These are phyloP conservation scores for Myriosclerotinia duriaeana DNA, from an alignment of 2,329 filamentous ascomycete genomes.

Conservation along the genomic window DNA sequence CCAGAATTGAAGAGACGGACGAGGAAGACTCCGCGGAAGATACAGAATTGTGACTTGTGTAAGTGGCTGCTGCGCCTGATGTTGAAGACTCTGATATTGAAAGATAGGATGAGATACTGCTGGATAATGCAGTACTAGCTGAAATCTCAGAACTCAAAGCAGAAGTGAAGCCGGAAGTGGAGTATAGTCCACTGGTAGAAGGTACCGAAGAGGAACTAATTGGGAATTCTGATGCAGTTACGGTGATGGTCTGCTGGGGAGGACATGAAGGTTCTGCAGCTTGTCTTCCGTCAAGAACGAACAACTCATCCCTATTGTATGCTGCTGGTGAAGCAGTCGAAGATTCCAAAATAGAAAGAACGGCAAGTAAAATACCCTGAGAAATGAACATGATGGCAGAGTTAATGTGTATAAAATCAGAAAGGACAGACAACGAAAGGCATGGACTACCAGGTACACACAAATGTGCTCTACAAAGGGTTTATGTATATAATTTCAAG, in stretches of 20 bases:
- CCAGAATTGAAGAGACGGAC: not conserved
- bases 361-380: not conserved
- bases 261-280: not conserved
- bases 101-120: not conserved
- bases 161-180: slow-evolving; percentile 9
- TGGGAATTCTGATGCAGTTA: slow-evolving; percentile 12
- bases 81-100: not conserved
- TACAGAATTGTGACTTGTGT: not conserved
- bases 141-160: not conserved
- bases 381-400: slow-evolving; percentile 8
- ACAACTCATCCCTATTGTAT: not conserved
- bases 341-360: slow-evolving; percentile 10
- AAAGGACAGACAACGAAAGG: not conserved
- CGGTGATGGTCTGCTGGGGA: slow-evolving; percentile 9
- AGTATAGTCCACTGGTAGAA: slow-evolving; percentile 4
- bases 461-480: not conserved
- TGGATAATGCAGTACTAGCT: not conserved
- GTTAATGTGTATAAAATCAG: not conserved
- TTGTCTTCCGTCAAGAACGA: slow-evolving; percentile 12
- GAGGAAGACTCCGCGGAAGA: not conserved
- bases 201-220: slow-evolving; percentile 1
- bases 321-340: slow-evolving; percentile 9
- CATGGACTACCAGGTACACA: not conserved
- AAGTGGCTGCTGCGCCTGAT: slow-evolving; percentile 5
- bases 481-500: not conserved